Base-by-base conservation (phyloP, 73 alveolate species). In the Paraurostyla sp. region DNA sequence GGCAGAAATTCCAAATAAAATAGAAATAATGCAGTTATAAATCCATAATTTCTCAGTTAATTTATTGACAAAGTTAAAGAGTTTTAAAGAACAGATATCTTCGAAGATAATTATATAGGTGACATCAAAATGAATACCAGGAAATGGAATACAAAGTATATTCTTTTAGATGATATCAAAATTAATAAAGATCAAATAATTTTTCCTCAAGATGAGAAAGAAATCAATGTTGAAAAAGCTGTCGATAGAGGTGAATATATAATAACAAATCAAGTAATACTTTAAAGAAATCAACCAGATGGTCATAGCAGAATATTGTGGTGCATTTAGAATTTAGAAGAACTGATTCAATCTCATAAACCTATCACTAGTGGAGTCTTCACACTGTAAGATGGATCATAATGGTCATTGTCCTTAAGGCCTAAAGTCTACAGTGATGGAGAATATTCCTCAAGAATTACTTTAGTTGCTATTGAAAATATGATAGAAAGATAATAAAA, bases 301-400 rank as follows among this genome's bases (percentile, higher is more conserved):
- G 86, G 86, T 3, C 71, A 73, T 9, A 33, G 52, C 0, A 73
- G 71, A 33, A n/a, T 73, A 73, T 29, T 73, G 0, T 73, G 86
- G 86, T 6, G 43, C 2, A 18, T 73, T 2, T 9, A 16, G 20
- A 73, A 73, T 36, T 32, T 73, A 73, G 86, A 36, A 9, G 51
- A 73, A 6, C 11, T 30, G 27, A 45, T 73, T 11, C 33, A 73
- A 20, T 73, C 68, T 4, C 16, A 43, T 22, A 18, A 23, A 16
- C 23, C 35, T 11, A 4, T 73, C 4, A 18, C 25, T 25, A 73
- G 86, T 73, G 45, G 49, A 6, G 0, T 22, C 2, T 48, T 73
- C 36, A 48, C 49, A 0, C 29, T 73, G 9, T 50, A 16, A 48
- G 86, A 73, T 46, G 9, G 2, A 6, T 48, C 71, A 2, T 73